Base-by-base conservation (phyloP, 2,329 filamentous ascomycete genomes). In the Fusarium sp. region DNA sequence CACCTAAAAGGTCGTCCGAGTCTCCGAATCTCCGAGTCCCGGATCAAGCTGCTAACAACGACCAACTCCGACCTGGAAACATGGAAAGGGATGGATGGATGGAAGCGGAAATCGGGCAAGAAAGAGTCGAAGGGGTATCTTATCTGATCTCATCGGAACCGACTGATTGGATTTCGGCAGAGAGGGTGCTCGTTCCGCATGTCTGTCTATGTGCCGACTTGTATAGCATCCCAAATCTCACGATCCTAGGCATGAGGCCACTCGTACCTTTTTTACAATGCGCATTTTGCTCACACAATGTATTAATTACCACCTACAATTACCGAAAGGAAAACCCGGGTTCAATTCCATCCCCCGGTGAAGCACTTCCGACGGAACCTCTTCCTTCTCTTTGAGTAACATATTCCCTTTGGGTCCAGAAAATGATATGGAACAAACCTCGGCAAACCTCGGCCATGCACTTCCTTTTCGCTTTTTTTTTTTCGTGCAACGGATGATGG, bases 11-110 rank as follows among this genome's bases (percentile, higher is more conserved):
- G 27, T 61, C 54, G 63, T 62, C 69, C 72, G 68, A 73, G 70
- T 59, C 75, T 77, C 75, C 76, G 76, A 77, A 73, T 45, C 73
- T 77, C 75, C 75, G 75, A 77, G 72, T 64, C 12, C 63, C 20
- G 54, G 56, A 22, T n/a, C 30, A 38, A 37, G 40, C 6, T 56
- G 32, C 54, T 56, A 35, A n/a, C 32, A 32, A 33, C 38, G 40
- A 60, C 45, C 35, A 70, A 20, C 35, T 71, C 71, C 71, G 71
- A 37, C 35, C 35, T 37, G 69, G 74, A 71, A 61, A 65, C 54
- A 76, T 54, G 73, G 68, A 76, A 68, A 70, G 64, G 30, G 57
- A 74, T 38, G 52, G 30, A 59, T 63, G 59, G 66, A 65, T 50
- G 62, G 61, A 57, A 64, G 37, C 30, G 30, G 30, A 32, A 32